Evolutionary conservation across 2,329 filamentous ascomycete species (phyloP), one percentile per base, ranked within the genome.

Genomic region (Alternaria sp.): DNA sequence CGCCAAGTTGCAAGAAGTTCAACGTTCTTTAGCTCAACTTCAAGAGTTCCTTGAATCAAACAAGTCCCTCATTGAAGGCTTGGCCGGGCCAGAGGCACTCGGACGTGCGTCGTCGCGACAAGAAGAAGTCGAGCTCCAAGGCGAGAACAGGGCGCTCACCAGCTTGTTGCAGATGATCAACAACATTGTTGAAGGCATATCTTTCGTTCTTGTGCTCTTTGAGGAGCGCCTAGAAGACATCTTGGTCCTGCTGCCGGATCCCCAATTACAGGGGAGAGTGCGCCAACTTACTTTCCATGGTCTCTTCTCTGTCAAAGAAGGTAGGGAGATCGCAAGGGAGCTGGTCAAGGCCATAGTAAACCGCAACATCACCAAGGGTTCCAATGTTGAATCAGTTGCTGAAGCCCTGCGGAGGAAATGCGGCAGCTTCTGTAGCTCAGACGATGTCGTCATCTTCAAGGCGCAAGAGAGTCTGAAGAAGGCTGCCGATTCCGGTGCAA

Each of bases 321-420:
- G 95, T 31, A 92, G 92, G 68, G 92, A 97, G 10, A 85, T 98
- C 24, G 96, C 94, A 3, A 97, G 97, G 77, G 86, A 97, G 54
- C 83, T 99, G 1, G 95, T 99, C 56, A 99, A 98, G 77, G 93
- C 94, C 0, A 98, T 99, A 71, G 95, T 99, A 54, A 98, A 98
- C 77, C 89, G 93, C 71, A 99, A 97, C 76, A 99, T 99, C 69
- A 91, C 94, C 57, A 97, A 92, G 71, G 95, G 96, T 9, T 94
- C 93, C 4, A 99, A 98, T 63, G 94, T 99, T 21, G 96, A 99
- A 79, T 97, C 93, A 0, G 93, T 99, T 24, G 94, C 95, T 0
- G 95, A 99, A 77, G 92, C 93, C n/a, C 81, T 99, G 49, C 87
- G 95, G 45, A 86, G 95, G 68, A 87, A 93, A 69, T 99, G 95